Base-by-base conservation (phyloP, 1,284 basidiomycete genomes). In the Sporisorium iseilematis-ciliati region DNA sequence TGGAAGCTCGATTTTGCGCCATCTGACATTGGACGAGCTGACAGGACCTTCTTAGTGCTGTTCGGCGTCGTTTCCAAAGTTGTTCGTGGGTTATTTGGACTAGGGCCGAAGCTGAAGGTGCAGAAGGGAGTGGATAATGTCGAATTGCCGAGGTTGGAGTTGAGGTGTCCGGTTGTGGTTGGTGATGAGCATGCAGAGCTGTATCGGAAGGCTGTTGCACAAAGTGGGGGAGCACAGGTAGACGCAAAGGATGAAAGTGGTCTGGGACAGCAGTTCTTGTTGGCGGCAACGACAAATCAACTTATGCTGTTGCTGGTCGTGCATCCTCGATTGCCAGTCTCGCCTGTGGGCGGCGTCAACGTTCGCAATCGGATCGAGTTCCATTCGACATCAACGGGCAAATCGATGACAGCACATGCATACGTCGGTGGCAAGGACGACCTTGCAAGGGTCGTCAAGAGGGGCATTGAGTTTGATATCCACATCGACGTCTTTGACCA, bases 271-370 rank as follows among this genome's bases (percentile, higher is more conserved):
- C 16, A 31, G 11, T 71, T 65, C 33, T 33, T 70, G 41, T 23
- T 64, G 16, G 67, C 67, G 5, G 38, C 67, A 20, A 33, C 64
- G 41, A 64, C 67, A 16, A 70, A 70, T 25, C 67, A 62, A 31
- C 12, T 70, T 46, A 70, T 70, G 67, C 57, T 70, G 33, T 38
- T 70, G 51, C 26, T 70, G 35, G 67, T 70, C 3, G 61, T 70
- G 10, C 67, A 70, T 53, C 67, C 67, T 8, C 6, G 11, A 8
- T 35, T 70, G 56, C 67, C 67, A 10, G 23, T 70, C 23, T 62
- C 57, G 23, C 67, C 67, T 0, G 14, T 70, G 16, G 67, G 67
- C 2, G 61, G 50, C 25, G 67, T 70, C 23, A 70, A 70, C 31
- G 67, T 70, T 18, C 48, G 67, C 41, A 70, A 70, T 41, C 67